Conservation (phyloP, 164 flowering plant species). For the Kalanchoe fedtschenkoi region DNA sequence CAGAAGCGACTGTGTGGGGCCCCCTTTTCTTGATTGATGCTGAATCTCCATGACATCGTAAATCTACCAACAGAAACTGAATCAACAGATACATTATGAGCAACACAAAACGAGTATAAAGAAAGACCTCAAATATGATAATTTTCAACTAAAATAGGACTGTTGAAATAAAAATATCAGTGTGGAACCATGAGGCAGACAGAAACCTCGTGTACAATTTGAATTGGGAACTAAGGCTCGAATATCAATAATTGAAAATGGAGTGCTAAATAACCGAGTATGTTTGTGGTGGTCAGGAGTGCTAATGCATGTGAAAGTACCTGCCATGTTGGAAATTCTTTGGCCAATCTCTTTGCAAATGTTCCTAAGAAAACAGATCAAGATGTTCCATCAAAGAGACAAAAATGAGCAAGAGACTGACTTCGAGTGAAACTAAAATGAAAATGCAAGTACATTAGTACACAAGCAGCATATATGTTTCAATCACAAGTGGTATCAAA, state of each 20-base stretch:
- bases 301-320: conserved; percentile 20
- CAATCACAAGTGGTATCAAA: too few relatives aligned
- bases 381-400: neutral
- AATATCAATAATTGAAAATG: neutral
- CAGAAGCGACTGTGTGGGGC: conserved; percentile 79
- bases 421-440: too few relatives aligned
- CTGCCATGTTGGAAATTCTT: conserved; percentile 94
- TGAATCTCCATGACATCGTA: conserved; percentile 97
- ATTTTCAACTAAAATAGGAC: neutral
- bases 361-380: conserved; percentile 40
- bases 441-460: neutral
- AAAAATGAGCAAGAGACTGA: neutral
- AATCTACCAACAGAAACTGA: conserved; percentile 89
- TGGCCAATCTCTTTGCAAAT: conserved; percentile 82
- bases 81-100: conserved; percentile 6
- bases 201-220: neutral
- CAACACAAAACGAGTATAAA: neutral
- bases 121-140: neutral
- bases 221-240: neutral
- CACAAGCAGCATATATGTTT: too few relatives aligned
- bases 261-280: neutral
- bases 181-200: neutral
- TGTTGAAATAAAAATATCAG: neutral
- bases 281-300: neutral
- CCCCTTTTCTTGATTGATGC: conserved; percentile 49